These are phyloP conservation scores for Flaveria brownii DNA, from an alignment of 129 eudicot species.

Conservation along the genomic window DNA sequence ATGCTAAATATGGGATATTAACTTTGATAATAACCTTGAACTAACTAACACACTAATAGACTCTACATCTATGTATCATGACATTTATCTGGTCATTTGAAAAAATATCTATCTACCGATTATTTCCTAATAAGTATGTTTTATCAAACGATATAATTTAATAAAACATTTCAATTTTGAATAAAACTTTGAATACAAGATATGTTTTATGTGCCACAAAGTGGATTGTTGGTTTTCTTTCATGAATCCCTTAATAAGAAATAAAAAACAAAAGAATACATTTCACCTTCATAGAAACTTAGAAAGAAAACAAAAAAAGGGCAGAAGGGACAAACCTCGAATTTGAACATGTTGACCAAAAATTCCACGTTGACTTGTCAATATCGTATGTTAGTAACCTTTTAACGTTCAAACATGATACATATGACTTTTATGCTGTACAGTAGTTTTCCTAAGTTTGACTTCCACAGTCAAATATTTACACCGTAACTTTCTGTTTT, in stretches of 20 bases:
- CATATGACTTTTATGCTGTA: slow-evolving; percentile 29
- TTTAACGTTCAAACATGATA: slow-evolving; percentile 33
- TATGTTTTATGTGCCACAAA: not conserved
- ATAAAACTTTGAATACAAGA: not conserved
- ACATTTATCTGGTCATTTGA: not conserved
- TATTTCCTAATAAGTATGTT: no score
- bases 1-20: slow-evolving; percentile 1
- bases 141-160: no score
- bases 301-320: not conserved
- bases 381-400: not conserved
- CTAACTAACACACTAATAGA: not conserved
- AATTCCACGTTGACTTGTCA: slow-evolving; percentile 34
- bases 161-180: not conserved
- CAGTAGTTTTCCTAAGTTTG: slow-evolving; percentile 13
- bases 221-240: not conserved
- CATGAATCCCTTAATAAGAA: not conserved
- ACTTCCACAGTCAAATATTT: slow-evolving; percentile 22
- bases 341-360: slow-evolving; percentile 20
- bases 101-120: no score
- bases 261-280: not conserved
- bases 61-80: not conserved
- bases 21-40: not conserved
- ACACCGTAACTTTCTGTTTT: slow-evolving; percentile 13
- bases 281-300: not conserved
- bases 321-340: slow-evolving; percentile 5